phyloP scores from a whole-genome alignment of 768 basidiomycete species.

The Pisolithus tinctorius region DNA sequence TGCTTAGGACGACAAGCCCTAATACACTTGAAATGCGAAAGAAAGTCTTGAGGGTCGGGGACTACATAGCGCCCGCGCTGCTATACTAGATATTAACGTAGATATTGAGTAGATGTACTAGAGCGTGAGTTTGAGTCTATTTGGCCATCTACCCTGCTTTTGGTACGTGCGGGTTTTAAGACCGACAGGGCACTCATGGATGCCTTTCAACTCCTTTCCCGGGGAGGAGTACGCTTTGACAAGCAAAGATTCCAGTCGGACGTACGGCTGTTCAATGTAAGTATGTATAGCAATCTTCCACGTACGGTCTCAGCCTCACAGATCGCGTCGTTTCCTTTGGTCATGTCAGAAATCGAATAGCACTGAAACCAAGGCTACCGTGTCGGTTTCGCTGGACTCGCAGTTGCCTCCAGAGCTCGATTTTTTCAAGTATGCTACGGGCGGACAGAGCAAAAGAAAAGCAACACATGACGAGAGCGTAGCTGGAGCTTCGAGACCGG shows the following conservation, averaged over 20 bases:
- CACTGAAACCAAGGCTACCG: slow-evolving; percentile 17
- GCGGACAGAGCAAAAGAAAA: slow-evolving; percentile 49
- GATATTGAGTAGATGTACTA: not conserved
- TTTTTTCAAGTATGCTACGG: slow-evolving; percentile 84
- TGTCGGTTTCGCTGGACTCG: slow-evolving; percentile 24
- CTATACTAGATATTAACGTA: not conserved
- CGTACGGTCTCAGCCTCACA: not conserved
- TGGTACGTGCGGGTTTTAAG: not conserved
- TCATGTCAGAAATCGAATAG: slow-evolving; percentile 19
- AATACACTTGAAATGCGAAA: too few species aligned
- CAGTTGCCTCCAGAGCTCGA: slow-evolving; percentile 76
- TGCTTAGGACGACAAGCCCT: too few species aligned
- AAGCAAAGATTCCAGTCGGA: slow-evolving; percentile 68
- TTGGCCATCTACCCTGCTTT: not conserved
- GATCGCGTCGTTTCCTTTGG: slow-evolving; percentile 3
- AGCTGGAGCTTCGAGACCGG: slow-evolving; percentile 4
- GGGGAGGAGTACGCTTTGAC: slow-evolving; percentile 79
- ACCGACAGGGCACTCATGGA: slow-evolving; percentile 66
- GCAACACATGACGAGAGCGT: slow-evolving; percentile 12
- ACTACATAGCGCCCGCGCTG: too few species aligned
- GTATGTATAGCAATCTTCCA: slow-evolving; percentile 9
- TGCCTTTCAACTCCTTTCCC: slow-evolving; percentile 83
- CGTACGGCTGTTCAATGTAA: slow-evolving; percentile 62
- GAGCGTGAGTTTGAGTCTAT: not conserved
- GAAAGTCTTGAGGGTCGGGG: too few species aligned